These are phyloP conservation scores for Pythium phragmitis DNA, from an alignment of 352 stramenopile genomes.

Conservation along the genomic window DNA sequence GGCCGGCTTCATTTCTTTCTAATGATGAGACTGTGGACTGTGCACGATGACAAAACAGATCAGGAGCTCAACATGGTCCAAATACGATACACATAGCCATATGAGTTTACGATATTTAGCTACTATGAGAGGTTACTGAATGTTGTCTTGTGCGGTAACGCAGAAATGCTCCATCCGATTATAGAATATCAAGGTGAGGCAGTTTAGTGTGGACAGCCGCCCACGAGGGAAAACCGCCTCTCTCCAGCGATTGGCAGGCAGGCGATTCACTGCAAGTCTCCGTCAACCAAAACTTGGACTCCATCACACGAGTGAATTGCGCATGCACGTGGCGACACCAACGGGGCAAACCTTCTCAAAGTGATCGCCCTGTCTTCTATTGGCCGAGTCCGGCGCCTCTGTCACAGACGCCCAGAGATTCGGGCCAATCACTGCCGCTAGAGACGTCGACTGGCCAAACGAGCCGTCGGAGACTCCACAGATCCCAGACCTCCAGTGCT, in stretches of 20 bases:
- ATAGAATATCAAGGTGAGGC: no score
- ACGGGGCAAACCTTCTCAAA: neutral
- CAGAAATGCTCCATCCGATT: no score
- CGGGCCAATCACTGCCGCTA: neutral
- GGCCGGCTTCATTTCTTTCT: neutral
- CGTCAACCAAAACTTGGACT: neutral
- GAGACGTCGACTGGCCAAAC: slow-evolving; percentile 7
- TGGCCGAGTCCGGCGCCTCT: neutral
- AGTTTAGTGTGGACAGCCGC: neutral
- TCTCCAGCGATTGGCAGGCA: neutral
- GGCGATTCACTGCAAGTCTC: neutral
- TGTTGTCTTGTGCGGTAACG: no score
- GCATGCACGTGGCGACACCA: neutral
- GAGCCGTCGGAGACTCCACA: no score
- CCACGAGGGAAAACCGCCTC: neutral
- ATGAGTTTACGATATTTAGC: neutral
- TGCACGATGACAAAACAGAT: no score
- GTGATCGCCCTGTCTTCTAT: neutral
- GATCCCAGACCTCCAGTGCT: neutral
- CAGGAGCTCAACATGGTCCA: neutral
- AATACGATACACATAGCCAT: neutral
- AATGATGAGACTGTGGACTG: neutral
- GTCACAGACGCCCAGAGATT: neutral
- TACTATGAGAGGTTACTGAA: neutral
- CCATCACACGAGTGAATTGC: neutral